These are phyloP conservation scores for Zasmidium angulare DNA, from an alignment of 2,329 filamentous ascomycete genomes.

Conservation along the genomic window DNA sequence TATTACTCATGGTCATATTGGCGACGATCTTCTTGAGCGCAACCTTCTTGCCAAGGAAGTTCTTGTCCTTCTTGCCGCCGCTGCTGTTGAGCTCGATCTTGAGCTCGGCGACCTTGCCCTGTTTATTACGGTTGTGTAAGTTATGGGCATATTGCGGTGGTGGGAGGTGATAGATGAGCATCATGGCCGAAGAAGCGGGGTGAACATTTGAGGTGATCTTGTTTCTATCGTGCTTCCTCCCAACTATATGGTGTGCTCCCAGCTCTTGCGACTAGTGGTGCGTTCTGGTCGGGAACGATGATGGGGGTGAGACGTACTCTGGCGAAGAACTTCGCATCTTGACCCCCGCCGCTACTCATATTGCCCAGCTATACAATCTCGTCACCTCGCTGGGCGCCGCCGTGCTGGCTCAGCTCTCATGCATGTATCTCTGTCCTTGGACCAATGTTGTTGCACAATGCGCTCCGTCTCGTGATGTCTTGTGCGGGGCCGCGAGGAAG, in stretches of 20 bases:
- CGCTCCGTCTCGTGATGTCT: constrained; percentile 1
- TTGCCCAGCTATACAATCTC: constrained; percentile 21
- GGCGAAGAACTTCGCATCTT: constrained; percentile 99
- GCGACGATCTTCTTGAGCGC: constrained; percentile 99
- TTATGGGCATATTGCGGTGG: constrained; percentile 21
- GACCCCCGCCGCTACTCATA: constrained; percentile 66
- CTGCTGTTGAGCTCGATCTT: constrained; percentile 75
- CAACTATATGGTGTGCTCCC: background rate
- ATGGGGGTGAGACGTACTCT: constrained; percentile 64
- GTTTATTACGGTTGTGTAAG: constrained; percentile 40
- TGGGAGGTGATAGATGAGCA: constrained; percentile 40
- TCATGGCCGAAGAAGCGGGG: constrained; percentile 14
- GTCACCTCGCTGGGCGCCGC: background rate
- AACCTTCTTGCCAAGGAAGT: constrained; percentile 91
- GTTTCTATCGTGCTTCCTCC: too few species aligned
- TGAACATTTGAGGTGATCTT: too few species aligned
- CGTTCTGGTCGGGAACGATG: background rate
- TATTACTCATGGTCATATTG: constrained; percentile 99
- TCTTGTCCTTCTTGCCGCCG: constrained; percentile 97
- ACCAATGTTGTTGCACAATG: constrained; percentile 6
- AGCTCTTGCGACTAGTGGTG: background rate
- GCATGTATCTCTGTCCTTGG: constrained; percentile 3
- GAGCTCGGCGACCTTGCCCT: constrained; percentile 99
- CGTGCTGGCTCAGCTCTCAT: background rate
- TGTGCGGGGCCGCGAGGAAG: constrained; percentile 1